phyloP scores from a whole-genome alignment of 495 filamentous ascomycete species.

The Penicillium crystallinum region DNA sequence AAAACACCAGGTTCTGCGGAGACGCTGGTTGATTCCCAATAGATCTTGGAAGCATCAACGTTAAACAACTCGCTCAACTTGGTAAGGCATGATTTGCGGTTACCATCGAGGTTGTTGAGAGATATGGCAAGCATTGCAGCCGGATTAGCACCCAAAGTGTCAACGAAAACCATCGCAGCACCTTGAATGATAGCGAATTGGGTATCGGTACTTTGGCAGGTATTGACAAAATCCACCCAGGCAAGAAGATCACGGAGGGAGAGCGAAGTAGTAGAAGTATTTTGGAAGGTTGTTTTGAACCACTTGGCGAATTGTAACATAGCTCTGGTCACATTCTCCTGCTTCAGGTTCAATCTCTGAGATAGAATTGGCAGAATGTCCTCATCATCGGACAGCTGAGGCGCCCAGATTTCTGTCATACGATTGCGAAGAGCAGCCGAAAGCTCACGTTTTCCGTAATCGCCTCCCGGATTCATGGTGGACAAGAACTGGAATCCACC shows the following conservation, averaged over 20 bases:
- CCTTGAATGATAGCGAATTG: slow-evolving; percentile 70
- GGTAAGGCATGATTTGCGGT: slow-evolving; percentile 66
- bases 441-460: slow-evolving; percentile 95
- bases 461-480: slow-evolving; percentile 98
- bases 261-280: slow-evolving; percentile 63
- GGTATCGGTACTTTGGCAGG: slow-evolving; percentile 43
- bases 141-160: slow-evolving; percentile 90
- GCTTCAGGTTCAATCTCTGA: slow-evolving; percentile 62
- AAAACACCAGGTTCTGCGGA: slow-evolving; percentile 45
- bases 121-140: slow-evolving; percentile 71
- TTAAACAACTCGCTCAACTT: slow-evolving; percentile 63
- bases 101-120: slow-evolving; percentile 49
- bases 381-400: slow-evolving; percentile 67
- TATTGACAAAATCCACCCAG: slow-evolving; percentile 93
- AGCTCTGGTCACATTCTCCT: slow-evolving; percentile 33
- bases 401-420: slow-evolving; percentile 99
- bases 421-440: slow-evolving; percentile 93
- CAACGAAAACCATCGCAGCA: slow-evolving; percentile 91
- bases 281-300: slow-evolving; percentile 78
- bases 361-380: slow-evolving; percentile 84
- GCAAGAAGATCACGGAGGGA: slow-evolving; percentile 86
- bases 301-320: slow-evolving; percentile 88
- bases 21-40: slow-evolving; percentile 50
- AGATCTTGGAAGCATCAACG: slow-evolving; percentile 56
- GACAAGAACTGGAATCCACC: slow-evolving; percentile 92